Conservation (phyloP, 345 rosid genomes). For the Melaleuca quinquenervia region DNA sequence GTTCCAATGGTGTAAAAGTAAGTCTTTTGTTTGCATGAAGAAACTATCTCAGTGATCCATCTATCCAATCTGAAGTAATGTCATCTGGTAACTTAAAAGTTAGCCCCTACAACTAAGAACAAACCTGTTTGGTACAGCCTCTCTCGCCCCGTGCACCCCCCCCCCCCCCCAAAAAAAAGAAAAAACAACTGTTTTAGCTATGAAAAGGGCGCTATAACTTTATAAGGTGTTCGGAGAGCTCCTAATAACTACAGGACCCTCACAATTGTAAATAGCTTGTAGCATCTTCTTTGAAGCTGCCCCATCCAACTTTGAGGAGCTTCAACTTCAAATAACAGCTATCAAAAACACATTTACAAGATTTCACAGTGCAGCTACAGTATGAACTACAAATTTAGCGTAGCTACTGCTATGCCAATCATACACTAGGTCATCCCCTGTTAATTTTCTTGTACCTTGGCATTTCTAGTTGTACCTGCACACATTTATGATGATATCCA, state of each 20-base stretch:
- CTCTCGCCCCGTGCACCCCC: no score
- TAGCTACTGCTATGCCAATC: not conserved
- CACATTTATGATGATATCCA: not conserved
- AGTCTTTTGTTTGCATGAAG: not conserved
- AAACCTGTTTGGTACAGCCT: not conserved
- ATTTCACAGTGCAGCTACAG: not conserved
- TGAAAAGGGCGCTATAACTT: not conserved
- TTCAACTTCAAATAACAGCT: not conserved
- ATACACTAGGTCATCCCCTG: not conserved
- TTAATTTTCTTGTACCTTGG: not conserved
- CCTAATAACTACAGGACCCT: not conserved
- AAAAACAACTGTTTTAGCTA: no score
- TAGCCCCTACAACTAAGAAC: not conserved
- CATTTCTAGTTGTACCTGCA: not conserved
- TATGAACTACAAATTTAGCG: not conserved
- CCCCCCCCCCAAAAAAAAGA: no score
- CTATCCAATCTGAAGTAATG: not conserved
- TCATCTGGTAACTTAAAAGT: not conserved
- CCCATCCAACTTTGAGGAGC: not conserved
- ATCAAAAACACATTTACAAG: not conserved
- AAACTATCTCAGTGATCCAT: not conserved
- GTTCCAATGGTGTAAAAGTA: not conserved
- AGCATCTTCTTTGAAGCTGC: not conserved
- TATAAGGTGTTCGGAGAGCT: not conserved
- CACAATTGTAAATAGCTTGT: not conserved